Evolutionary conservation across 2,329 filamentous ascomycete genomes (phyloP).

Genomic region (Clathrospora elynae): DNA sequence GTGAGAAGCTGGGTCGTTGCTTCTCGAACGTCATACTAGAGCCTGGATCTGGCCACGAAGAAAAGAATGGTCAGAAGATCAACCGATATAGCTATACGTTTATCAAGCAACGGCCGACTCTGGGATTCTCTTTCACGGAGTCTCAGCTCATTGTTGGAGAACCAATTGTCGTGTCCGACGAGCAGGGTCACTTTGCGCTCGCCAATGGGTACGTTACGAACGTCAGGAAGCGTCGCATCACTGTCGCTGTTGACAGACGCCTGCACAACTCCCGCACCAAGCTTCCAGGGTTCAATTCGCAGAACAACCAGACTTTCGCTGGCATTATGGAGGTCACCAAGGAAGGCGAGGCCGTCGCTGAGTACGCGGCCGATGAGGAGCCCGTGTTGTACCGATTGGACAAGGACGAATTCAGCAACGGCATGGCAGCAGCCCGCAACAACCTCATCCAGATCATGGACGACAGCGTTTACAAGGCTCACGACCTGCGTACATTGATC

Average conservation of each 20-base stretch:
- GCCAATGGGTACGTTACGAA: slow-evolving; percentile 89
- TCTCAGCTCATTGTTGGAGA: slow-evolving; percentile 87
- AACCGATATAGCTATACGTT: slow-evolving; percentile 90
- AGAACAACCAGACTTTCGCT: slow-evolving; percentile 80
- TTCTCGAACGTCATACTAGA: slow-evolving; percentile 87
- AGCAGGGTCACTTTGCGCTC: slow-evolving; percentile 91
- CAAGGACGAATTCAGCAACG: slow-evolving; percentile 98
- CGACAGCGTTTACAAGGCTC: slow-evolving; percentile 71
- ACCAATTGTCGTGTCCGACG: slow-evolving; percentile 94
- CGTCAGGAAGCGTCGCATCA: slow-evolving; percentile 75
- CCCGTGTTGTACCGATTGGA: slow-evolving; percentile 81
- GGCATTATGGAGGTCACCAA: slow-evolving; percentile 86
- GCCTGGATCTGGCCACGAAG: slow-evolving; percentile 73
- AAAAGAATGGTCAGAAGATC: slow-evolving; percentile 75
- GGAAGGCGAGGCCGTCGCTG: slow-evolving; percentile 50
- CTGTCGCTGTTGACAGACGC: slow-evolving; percentile 85
- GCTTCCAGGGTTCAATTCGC: slow-evolving; percentile 74
- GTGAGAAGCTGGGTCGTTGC: slow-evolving; percentile 86
- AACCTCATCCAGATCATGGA: slow-evolving; percentile 94
- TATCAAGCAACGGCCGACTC: slow-evolving; percentile 66
- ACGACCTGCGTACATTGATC: slow-evolving; percentile 76
- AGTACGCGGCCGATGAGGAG: slow-evolving; percentile 53
- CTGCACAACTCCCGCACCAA: slow-evolving; percentile 84
- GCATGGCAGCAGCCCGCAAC: slow-evolving; percentile 92
- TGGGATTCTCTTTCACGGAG: slow-evolving; percentile 83